Evolutionary conservation across 148 eudicot species (phyloP), one percentile per base, ranked within the genome.

Genomic region (Beta vulgaris): DNA sequence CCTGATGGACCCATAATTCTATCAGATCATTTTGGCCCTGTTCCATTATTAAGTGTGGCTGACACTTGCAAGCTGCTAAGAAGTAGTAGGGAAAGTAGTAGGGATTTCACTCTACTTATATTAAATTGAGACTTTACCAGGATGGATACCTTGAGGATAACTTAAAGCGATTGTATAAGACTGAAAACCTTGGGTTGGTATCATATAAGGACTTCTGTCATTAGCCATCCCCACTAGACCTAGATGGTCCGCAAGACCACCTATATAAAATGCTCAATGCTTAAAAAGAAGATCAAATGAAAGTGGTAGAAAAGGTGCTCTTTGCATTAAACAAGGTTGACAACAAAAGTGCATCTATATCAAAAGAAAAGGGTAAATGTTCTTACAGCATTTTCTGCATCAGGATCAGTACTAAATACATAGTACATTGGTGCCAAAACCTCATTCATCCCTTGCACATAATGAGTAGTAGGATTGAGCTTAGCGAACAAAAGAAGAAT

Each of bases 391-490:
- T 85, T 84, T 73, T 86, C 83, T 76, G 84, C 87, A 68, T 80
- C 74, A 44, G 88, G 32, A 78, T 90, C 90, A 7, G 87, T 82
- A 67, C 86, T 82, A 62, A 90, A 84, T 2, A 90, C 84, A 37
- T 80, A 88, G 69, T 75, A 88, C 49, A 90, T 77, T 42, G 91
- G 91, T 21, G 91, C 94, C 77, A 90, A 80, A 60, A 88, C 88
- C 83, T 90, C 94, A 67, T 90, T 88, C 94, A 88, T 90, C 82
- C 94, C 94, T 84, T 90, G 94, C 59, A 90, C 94, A 73, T 86
- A 90, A 26, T 82, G 79, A 51, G 88, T 90, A 73, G 81, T 83
- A 77, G 91, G 93, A 83, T 88, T 90, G 76, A 90, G 87, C 76
- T 86, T 90, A 31, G 91, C 93, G 71, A 88, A 90, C 77, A 90